Evolutionary conservation across 768 basidiomycete genomes (phyloP).

Genomic region (Boletales sp.): DNA sequence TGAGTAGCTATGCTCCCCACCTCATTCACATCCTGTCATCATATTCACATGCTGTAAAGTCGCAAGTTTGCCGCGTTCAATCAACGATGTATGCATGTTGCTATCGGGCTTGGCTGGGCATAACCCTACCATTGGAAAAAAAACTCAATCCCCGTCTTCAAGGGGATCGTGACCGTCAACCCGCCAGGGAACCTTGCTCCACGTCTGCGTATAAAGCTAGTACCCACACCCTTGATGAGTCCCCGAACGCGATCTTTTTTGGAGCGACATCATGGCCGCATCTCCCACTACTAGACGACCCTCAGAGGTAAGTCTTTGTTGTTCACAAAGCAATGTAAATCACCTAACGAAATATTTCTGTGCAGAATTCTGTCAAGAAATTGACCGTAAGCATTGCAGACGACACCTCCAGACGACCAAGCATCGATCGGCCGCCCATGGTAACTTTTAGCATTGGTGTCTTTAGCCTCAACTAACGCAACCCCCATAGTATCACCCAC

Average conservation of each 20-base stretch:
- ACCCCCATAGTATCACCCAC: slow-evolving; percentile 1
- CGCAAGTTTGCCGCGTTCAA: slow-evolving; percentile 17
- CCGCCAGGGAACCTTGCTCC: not conserved
- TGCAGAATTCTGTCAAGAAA: slow-evolving; percentile 4
- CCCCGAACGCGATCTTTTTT: not conserved
- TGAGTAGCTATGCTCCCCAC: not conserved
- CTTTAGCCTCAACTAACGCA: not conserved
- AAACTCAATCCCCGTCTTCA: not conserved
- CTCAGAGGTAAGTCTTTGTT: slow-evolving; percentile 11
- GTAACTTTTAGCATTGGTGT: slow-evolving; percentile 3
- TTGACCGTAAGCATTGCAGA: not conserved
- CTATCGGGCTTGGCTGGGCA: not conserved
- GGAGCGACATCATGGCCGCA: slow-evolving; percentile 1
- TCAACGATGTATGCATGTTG: slow-evolving; percentile 3
- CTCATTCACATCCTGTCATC: slow-evolving; percentile 10
- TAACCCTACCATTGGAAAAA: slow-evolving; percentile 5
- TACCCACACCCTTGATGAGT: not conserved
- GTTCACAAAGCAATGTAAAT: not conserved
- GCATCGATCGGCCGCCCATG: not conserved
- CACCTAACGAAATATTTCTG: slow-evolving; percentile 2
- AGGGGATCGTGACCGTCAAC: not conserved
- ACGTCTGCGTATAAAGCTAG: slow-evolving; percentile 12
- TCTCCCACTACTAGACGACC: not conserved
- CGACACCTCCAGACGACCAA: not conserved
- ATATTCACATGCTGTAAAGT: slow-evolving; percentile 3